Base-by-base conservation (phyloP, 768 basidiomycete genomes). In the Naganishia vishniacii region DNA sequence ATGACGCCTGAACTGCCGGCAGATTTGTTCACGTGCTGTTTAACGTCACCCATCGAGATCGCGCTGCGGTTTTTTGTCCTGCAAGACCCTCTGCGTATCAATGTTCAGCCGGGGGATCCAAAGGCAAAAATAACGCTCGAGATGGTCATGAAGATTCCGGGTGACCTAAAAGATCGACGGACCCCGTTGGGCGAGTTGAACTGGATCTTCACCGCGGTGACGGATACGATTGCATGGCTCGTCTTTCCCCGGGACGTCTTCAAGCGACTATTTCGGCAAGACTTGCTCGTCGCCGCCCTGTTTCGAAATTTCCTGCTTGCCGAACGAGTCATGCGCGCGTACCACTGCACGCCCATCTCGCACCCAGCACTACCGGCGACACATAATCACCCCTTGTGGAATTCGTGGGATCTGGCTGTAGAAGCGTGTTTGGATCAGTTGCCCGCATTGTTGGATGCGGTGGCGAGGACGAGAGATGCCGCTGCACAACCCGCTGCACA, bases 221-320 rank as follows among this genome's bases (percentile, higher is more conserved):
- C 95, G 16, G 95, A 99, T 78, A 98, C 95, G 9, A 98, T 99
- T 67, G 95, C 95, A 7, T 99, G 95, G 95, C 93, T 93, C 15
- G 89, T 91, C 2, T 94, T 99, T 75, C 88, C 92, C 41, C 84
- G 87, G 48, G 92, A 95, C 40, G 84, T 90, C 3, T 98, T 99
- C 78, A 92, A 91, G 18, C 85, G 91, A 37, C 79, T 98, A 26
- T 98, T 97, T 77, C 83, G 95, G 46, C 94, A 92, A 60, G 95
- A 99, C 74, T 84, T 98, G 59, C 83, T 97, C 45, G 91, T 98
- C 58, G 93, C 95, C 0, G 95, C 91, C 6, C 81, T 99, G 2
- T 99, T 98, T 81, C 86, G 95, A 29, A 97, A 98, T 70, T 99
- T 95, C 80, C 84, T 99, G 7, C 83, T 98, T 48, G 95, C 95